Conservation (phyloP, 2,329 filamentous ascomycete genomes). For the Gnomoniopsis sp. region DNA sequence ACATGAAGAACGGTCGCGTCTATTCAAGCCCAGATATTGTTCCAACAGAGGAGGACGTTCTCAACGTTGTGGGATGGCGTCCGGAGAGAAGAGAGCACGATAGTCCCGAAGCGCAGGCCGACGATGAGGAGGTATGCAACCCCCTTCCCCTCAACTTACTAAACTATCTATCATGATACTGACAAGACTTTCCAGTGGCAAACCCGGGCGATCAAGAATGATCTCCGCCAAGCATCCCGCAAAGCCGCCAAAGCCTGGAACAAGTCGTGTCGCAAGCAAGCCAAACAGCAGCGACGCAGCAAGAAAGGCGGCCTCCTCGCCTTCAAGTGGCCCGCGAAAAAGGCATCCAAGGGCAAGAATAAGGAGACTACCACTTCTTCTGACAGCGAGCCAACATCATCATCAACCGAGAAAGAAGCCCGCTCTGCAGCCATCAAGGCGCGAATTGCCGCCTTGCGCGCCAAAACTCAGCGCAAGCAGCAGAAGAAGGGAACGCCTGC, state of each 20-base stretch:
- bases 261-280: constrained; percentile 7
- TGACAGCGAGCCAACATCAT: not conserved
- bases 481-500: too few species aligned
- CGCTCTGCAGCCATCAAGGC: not conserved
- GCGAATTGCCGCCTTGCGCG: not conserved
- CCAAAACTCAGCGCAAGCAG: not conserved
- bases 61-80: constrained; percentile 11
- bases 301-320: not conserved
- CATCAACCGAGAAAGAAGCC: not conserved
- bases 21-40: not conserved
- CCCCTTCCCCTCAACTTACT: too few species aligned
- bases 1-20: not conserved
- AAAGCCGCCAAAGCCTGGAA: constrained; percentile 14
- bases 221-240: not conserved
- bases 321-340: not conserved
- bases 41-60: constrained; percentile 4
- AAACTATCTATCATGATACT: not conserved
- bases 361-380: not conserved
- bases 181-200: not conserved
- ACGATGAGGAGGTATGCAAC: constrained; percentile 6
- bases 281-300: not conserved
- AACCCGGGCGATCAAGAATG: constrained; percentile 3
- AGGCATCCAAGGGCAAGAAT: not conserved
- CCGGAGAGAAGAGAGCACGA: not conserved
- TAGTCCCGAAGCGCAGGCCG: not conserved